Percentiles rank a stretch among this genome's conserved stretches.
Evolutionary conservation across 768 basidiomycete species (phyloP).

Genomic region (Trametopsis cervina): DNA sequence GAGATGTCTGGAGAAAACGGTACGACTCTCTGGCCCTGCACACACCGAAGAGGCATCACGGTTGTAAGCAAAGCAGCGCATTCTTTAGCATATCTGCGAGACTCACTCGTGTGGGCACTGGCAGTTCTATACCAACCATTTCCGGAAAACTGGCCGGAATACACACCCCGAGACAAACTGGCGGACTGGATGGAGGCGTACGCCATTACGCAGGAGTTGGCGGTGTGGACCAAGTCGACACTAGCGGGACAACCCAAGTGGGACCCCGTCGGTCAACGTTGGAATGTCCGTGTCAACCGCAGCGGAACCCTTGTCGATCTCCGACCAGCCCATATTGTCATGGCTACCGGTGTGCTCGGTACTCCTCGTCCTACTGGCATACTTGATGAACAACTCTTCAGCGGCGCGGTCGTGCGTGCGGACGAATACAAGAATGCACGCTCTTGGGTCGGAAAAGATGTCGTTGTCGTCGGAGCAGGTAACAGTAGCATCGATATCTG

Average conservation of each 20-base stretch:
- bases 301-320: conserved; percentile 24
- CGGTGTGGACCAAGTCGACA: conserved; percentile 32
- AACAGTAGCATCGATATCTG: conserved; percentile 34
- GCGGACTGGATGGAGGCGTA: conserved; percentile 39
- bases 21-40: conserved; percentile 38
- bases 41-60: conserved; percentile 23
- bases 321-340: conserved; percentile 31
- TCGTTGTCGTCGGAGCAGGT: conserved; percentile 35
- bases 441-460: conserved; percentile 26
- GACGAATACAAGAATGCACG: conserved; percentile 21
- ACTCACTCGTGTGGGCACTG: conserved; percentile 6
- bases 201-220: conserved; percentile 30
- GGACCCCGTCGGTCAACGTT: conserved; percentile 22
- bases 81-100: background rate
- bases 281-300: conserved; percentile 28
- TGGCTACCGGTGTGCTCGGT: conserved; percentile 33
- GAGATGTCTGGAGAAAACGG: conserved; percentile 37
- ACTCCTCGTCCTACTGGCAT: conserved; percentile 26
- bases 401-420: conserved; percentile 27
- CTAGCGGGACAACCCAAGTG: conserved; percentile 27
- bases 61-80: conserved; percentile 7
- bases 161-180: conserved; percentile 33
- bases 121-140: conserved; percentile 20
- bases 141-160: conserved; percentile 33
- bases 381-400: conserved; percentile 21